Evolutionary conservation across 306 rosid species (phyloP), one percentile per base, ranked within the genome.

Genomic region (Cajanus cajan): DNA sequence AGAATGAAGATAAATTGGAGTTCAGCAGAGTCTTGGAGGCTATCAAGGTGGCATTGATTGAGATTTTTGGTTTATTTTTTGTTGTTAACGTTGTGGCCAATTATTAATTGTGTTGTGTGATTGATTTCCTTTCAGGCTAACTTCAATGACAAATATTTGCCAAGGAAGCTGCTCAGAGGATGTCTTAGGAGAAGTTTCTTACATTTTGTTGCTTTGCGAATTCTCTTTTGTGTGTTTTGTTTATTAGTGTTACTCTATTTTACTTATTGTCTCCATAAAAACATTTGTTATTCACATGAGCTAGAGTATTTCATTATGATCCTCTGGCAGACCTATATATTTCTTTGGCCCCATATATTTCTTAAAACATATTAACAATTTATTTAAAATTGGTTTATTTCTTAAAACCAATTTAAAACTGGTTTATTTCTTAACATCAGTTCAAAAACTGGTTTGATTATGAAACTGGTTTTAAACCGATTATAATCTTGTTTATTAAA

Each of bases 101-200:
- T 45, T 18, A 66, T 6, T 51, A 19, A 40, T 8, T 59, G 18
- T 33, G 4, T 19, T 0, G 13, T 54, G 12, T 63, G 44, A 55
- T 8, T 55, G 52, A 9, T 39, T 66, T 52, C 24, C 10, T 72
- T 47, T 41, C 70, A 92, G 97, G 95, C 95, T 18, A 92, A 92
- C 90, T 92, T 92, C 85, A 92, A 92, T 4, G 97, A 92, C 89
- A 92, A 92, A 69, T 92, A 81, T 12, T 92, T 34, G 97, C 97
- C 21, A 92, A 90, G 85, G 97, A 92, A 81, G 95, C 93, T 44
- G 93, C 95, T 19, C 95, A 90, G 82, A 92, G 97, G 76, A 57
- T 90, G 90, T 5, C 77, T 14, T 92, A 84, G 80, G 69, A 13
- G 66, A 63, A 12, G 41, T 48, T 68, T 55, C n/a, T 12, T 55